phyloP scores from a whole-genome alignment of 495 filamentous ascomycete genomes.

The Aspergillus conjunctus region DNA sequence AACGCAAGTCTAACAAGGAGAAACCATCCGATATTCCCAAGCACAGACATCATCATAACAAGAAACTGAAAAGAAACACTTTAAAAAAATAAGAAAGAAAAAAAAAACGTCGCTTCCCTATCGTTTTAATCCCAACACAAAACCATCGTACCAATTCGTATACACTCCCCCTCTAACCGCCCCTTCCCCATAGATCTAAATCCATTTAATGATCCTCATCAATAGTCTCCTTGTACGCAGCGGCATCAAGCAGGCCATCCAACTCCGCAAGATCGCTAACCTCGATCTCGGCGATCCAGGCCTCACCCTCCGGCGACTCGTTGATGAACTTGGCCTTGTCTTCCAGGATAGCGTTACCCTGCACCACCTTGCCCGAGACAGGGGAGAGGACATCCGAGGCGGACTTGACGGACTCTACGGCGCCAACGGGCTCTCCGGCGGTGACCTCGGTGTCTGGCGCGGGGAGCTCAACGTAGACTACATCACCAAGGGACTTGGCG shows the following conservation, averaged over 20 bases:
- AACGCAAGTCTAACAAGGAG: constrained; percentile 15
- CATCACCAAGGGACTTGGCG: constrained; percentile 86
- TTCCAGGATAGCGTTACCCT: constrained; percentile 70
- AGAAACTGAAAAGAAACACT: constrained; percentile 19
- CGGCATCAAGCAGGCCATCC: constrained; percentile 70
- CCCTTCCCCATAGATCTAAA: neutral
- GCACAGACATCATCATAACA: constrained; percentile 9
- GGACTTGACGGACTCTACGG: constrained; percentile 97
- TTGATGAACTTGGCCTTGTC: constrained; percentile 88
- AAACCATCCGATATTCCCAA: neutral
- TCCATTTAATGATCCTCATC: constrained; percentile 43
- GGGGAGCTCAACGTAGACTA: constrained; percentile 95
- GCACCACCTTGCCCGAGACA: constrained; percentile 71
- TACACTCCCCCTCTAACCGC: neutral
- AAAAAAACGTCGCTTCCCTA: neutral
- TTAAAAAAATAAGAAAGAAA: constrained; percentile 7
- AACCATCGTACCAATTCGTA: neutral
- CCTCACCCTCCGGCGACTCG: constrained; percentile 78
- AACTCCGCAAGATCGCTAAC: constrained; percentile 69
- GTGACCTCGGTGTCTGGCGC: constrained; percentile 59
- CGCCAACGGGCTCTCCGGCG: constrained; percentile 80
- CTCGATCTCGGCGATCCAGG: constrained; percentile 90
- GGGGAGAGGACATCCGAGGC: constrained; percentile 95
- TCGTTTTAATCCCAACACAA: neutral
- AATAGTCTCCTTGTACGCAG: constrained; percentile 73